Conservation (phyloP, 352 stramenopile species). For the Globisporangium nodosum region DNA sequence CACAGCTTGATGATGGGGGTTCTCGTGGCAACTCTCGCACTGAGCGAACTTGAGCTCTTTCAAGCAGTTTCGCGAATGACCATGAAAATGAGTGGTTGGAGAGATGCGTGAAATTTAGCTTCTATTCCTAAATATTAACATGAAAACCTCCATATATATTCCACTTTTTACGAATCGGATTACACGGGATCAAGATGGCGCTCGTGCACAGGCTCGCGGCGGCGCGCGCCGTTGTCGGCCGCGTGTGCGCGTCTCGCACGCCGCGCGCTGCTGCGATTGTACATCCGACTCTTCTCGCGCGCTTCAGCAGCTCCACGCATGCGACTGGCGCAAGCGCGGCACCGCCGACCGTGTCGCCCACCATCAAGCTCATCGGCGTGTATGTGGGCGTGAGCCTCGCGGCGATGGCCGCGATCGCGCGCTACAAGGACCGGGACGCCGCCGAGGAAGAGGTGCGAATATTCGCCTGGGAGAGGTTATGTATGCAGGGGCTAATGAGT, state of each 20-base stretch:
- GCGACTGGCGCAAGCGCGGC: not conserved
- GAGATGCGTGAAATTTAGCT: no score
- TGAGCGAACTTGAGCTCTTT: no score
- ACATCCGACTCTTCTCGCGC: not conserved
- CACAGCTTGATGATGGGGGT: no score
- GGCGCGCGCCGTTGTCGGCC: slow-evolving; percentile 2
- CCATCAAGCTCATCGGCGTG: slow-evolving; percentile 44
- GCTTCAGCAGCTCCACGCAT: slow-evolving; percentile 13
- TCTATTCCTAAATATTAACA: no score
- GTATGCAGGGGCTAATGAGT: no score
- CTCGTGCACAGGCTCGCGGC: not conserved
- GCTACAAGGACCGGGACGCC: slow-evolving; percentile 49
- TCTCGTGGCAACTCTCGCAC: no score
- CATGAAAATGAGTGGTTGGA: no score
- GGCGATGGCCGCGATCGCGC: slow-evolving; percentile 47
- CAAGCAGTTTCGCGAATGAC: no score
- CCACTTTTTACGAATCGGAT: not conserved
- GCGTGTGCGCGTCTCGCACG: not conserved
- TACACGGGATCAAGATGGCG: not conserved
- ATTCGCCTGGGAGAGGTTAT: not conserved
- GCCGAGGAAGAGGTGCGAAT: slow-evolving; percentile 41
- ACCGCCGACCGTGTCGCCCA: slow-evolving; percentile 26
- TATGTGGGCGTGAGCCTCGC: slow-evolving; percentile 57
- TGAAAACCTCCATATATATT: not conserved
- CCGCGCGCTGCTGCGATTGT: not conserved